A percentile compares a stretch with the other conserved stretches of the same genome.
phyloP scores from a whole-genome alignment of 306 rosid species.

The Quercus gilva region DNA sequence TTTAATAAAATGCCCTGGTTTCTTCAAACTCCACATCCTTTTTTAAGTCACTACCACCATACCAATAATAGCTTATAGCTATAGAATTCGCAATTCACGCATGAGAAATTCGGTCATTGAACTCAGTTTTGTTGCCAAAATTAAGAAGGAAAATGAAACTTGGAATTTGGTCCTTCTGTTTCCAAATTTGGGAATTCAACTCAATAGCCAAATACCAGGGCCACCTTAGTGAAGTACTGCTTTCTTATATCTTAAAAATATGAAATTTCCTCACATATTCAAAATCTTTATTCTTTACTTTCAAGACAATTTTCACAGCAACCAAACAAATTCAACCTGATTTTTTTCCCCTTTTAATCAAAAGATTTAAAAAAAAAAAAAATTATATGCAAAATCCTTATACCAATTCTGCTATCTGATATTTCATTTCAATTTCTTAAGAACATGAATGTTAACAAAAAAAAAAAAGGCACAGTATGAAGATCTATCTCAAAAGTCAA shows the following conservation, averaged over 20 bases:
- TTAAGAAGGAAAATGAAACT: background rate
- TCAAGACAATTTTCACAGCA: background rate
- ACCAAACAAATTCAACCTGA: background rate
- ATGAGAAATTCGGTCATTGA: background rate
- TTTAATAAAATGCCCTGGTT: background rate
- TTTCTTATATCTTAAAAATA: background rate
- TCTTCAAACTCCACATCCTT: background rate
- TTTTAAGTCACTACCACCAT: background rate
- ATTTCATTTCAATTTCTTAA: background rate
- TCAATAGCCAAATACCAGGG: background rate
- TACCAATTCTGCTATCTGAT: background rate
- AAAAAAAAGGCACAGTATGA: background rate
- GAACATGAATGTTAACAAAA: background rate
- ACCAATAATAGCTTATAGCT: background rate
- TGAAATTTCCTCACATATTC: background rate
- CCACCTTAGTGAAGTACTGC: background rate
- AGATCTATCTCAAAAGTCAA: background rate
- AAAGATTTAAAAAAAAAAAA: background rate
- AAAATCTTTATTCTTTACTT: background rate
- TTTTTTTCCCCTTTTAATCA: background rate
- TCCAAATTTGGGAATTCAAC: background rate
- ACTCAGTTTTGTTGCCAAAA: background rate
- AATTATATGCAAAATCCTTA: background rate
- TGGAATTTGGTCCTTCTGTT: background rate
- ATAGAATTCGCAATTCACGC: background rate